These are phyloP conservation scores for Macrolepiota fuliginosa DNA, from an alignment of 768 basidiomycete species.

Conservation along the genomic window DNA sequence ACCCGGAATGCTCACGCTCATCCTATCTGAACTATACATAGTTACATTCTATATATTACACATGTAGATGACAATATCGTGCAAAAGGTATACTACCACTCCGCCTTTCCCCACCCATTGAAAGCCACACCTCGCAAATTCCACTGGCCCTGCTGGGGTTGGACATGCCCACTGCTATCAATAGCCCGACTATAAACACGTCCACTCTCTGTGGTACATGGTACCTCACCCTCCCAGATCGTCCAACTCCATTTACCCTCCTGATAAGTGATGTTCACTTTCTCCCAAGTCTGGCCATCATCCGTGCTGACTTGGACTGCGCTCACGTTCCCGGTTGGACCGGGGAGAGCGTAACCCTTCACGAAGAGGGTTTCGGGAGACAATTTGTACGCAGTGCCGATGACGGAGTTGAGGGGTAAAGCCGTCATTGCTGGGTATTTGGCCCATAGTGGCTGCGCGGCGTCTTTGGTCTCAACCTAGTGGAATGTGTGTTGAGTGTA, in stretches of 20 bases:
- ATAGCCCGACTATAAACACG: constrained; percentile 48
- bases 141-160: constrained; percentile 52
- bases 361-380: constrained; percentile 35
- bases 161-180: constrained; percentile 46
- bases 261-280: constrained; percentile 53
- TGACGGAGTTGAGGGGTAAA: constrained; percentile 61
- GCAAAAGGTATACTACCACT: constrained; percentile 30
- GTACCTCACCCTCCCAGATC: constrained; percentile 57
- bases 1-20: too few species aligned
- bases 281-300: constrained; percentile 48
- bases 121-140: constrained; percentile 67
- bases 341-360: constrained; percentile 59
- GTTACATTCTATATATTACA: too few species aligned
- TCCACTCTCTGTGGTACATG: constrained; percentile 29
- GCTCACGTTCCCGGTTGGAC: constrained; percentile 40
- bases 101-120: constrained; percentile 46
- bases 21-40: too few species aligned
- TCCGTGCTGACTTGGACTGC: constrained; percentile 52
- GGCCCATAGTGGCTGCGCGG: constrained; percentile 45
- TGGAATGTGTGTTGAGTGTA: constrained; percentile 2
- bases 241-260: constrained; percentile 74
- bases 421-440: constrained; percentile 57
- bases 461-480: constrained; percentile 45
- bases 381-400: constrained; percentile 38
- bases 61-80: too few species aligned